Evolutionary conservation across 345 rosid species (phyloP).

Genomic region (Chamaenerion angustifolium): DNA sequence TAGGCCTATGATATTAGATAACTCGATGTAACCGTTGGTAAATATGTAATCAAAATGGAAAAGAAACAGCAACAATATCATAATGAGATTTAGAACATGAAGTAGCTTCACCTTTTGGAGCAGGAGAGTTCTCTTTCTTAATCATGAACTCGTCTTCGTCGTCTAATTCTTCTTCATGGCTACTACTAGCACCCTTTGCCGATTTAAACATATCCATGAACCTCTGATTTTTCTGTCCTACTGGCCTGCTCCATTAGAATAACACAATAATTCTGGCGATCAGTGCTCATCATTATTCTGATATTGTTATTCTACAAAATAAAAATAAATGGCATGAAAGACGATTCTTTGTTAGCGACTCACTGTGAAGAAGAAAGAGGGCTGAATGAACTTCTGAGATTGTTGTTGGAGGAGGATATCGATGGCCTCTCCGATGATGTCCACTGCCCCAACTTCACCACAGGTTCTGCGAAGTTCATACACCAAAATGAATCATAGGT

Average conservation of each 20-base stretch:
- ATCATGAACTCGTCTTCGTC: constrained; percentile 63
- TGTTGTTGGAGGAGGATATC: constrained; percentile 41
- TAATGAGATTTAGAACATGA: not conserved
- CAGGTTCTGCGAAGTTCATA: constrained; percentile 23
- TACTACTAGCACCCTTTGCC: constrained; percentile 37
- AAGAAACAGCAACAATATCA: no score
- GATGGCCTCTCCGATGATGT: constrained; percentile 33
- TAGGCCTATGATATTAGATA: no score
- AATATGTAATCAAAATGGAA: no score
- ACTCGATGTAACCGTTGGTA: no score
- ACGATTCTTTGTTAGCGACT: constrained; percentile 13
- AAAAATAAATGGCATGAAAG: no score
- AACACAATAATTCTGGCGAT: not conserved
- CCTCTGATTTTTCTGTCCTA: constrained; percentile 54
- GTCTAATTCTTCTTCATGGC: constrained; percentile 50
- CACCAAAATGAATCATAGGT: not conserved
- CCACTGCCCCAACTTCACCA: constrained; percentile 38
- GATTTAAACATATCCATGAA: constrained; percentile 86
- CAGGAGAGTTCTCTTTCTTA: constrained; percentile 56
- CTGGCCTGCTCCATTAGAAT: constrained; percentile 26
- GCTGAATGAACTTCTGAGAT: constrained; percentile 41
- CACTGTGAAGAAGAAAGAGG: constrained; percentile 62
- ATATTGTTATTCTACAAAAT: no score
- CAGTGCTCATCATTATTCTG: not conserved
- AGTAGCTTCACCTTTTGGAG: constrained; percentile 32